Base-by-base conservation (phyloP, 768 basidiomycete genomes). In the Lepiota brunneoincarnata region DNA sequence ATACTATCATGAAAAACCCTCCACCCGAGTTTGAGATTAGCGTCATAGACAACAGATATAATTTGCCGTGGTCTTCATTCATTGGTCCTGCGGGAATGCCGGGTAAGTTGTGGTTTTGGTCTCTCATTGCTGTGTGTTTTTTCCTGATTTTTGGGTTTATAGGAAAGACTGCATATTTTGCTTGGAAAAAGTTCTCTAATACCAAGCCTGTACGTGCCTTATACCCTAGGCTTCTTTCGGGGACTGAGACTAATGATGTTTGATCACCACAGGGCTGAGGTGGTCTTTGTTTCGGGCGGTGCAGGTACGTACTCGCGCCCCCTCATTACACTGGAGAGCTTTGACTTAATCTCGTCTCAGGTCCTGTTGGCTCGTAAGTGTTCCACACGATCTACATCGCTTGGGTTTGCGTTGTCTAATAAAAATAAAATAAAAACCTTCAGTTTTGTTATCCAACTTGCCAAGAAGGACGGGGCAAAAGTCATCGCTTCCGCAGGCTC, bases 401-500 rank as follows among this genome's bases (percentile, higher is more conserved):
- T n/a, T n/a, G n/a, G n/a, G n/a, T n/a, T n/a, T n/a, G n/a, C n/a
- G n/a, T n/a, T n/a, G n/a, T n/a, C n/a, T n/a, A n/a, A n/a, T n/a
- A n/a, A n/a, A n/a, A n/a, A n/a, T n/a, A n/a, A n/a, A n/a, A n/a
- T n/a, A n/a, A n/a, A n/a, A n/a, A n/a, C n/a, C n/a, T 17, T 24
- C 36, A 71, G 70, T 20, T 51, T 70, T 28, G 68, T 71, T 3
- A 53, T 69, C 11, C 77, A 77, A 48, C 62, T 75, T 3, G 73
- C 74, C 4, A 75, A 76, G 45, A 58, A 55, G 0, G 65, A 70
- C 15, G 75, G 73, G 12, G 54, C 69, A 23, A 82, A 80, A 58
- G 84, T 87, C 24, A 81, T 89, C 53, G 81, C 78, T 0, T 83
- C 80, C 0, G 80, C 82, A 0, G 84, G 87, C 2, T 75, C 77